phyloP scores from a whole-genome alignment of 768 basidiomycete species.

The Rhodotorula sphaerocarpa region DNA sequence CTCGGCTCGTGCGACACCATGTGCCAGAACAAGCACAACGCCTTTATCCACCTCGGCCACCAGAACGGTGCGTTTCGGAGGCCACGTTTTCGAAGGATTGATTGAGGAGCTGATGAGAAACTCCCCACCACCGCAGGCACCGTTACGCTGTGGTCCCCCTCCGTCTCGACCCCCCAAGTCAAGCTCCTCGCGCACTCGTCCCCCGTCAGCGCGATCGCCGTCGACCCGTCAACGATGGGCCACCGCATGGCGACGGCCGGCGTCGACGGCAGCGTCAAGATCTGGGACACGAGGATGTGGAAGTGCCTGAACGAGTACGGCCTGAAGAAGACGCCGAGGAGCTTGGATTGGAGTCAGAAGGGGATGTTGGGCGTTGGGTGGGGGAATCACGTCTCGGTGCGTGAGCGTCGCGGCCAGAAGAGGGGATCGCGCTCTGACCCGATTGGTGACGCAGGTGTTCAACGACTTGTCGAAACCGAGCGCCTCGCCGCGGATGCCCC shows the following conservation, averaged over 20 bases:
- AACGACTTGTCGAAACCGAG: slow-evolving; percentile 37
- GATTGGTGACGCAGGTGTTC: too few species aligned
- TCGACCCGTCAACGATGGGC: slow-evolving; percentile 78
- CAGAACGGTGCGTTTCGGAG: slow-evolving; percentile 57
- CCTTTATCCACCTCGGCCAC: slow-evolving; percentile 88
- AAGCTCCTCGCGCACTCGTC: slow-evolving; percentile 85
- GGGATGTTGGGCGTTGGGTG: slow-evolving; percentile 73
- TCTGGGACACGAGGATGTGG: slow-evolving; percentile 98
- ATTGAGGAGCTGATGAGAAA: not conserved
- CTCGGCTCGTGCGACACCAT: slow-evolving; percentile 75
- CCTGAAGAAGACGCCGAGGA: slow-evolving; percentile 42
- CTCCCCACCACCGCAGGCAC: slow-evolving; percentile 43
- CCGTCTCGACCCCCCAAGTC: slow-evolving; percentile 81
- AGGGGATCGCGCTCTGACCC: too few species aligned
- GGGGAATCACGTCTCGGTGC: slow-evolving; percentile 74
- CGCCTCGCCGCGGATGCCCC: slow-evolving; percentile 19
- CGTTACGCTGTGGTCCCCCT: slow-evolving; percentile 95
- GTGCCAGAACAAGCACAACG: slow-evolving; percentile 85
- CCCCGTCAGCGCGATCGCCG: slow-evolving; percentile 66
- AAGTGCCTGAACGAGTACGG: slow-evolving; percentile 75
- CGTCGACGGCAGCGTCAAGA: slow-evolving; percentile 75
- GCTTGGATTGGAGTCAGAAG: slow-evolving; percentile 74
- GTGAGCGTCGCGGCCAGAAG: slow-evolving; percentile 40
- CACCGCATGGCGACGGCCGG: slow-evolving; percentile 86
- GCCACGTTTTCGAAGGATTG: not conserved